Evolutionary conservation across 192 early-diverging fungal species (phyloP).

Genomic region (Powellomyces hirtus): DNA sequence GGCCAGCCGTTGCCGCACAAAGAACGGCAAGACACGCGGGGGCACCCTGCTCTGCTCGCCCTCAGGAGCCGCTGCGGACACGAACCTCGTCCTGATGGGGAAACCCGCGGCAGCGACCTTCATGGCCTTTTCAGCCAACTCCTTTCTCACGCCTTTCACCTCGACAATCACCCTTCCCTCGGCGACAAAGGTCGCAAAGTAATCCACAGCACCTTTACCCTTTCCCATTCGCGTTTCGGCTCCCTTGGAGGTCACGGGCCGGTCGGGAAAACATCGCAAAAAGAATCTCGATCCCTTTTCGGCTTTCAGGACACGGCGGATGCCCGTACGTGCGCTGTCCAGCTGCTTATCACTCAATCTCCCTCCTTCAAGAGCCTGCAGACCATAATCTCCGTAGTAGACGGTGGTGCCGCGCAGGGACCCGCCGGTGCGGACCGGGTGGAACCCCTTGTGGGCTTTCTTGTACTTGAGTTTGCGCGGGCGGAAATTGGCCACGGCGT

Average conservation of each 20-base stretch:
- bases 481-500: slow-evolving; percentile 58
- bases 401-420: slow-evolving; percentile 86
- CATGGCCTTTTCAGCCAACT: slow-evolving; percentile 76
- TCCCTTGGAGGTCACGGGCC: slow-evolving; percentile 89
- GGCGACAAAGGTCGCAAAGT: slow-evolving; percentile 87
- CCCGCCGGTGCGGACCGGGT: slow-evolving; percentile 75
- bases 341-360: slow-evolving; percentile 81
- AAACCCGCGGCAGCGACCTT: slow-evolving; percentile 61
- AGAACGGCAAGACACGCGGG: slow-evolving; percentile 34
- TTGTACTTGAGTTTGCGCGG: slow-evolving; percentile 73
- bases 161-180: slow-evolving; percentile 90
- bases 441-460: slow-evolving; percentile 87
- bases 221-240: slow-evolving; percentile 96
- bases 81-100: slow-evolving; percentile 69
- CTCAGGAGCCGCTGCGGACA: slow-evolving; percentile 34
- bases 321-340: slow-evolving; percentile 67
- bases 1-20: slow-evolving; percentile 24
- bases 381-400: slow-evolving; percentile 87
- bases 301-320: slow-evolving; percentile 78
- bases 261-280: slow-evolving; percentile 88
- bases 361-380: slow-evolving; percentile 81
- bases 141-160: slow-evolving; percentile 76
- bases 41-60: slow-evolving; percentile 20
- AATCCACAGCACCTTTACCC: slow-evolving; percentile 93
- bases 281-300: slow-evolving; percentile 83